Base-by-base conservation (phyloP, 148 eudicot genomes). In the Arctostaphylos glauca region DNA sequence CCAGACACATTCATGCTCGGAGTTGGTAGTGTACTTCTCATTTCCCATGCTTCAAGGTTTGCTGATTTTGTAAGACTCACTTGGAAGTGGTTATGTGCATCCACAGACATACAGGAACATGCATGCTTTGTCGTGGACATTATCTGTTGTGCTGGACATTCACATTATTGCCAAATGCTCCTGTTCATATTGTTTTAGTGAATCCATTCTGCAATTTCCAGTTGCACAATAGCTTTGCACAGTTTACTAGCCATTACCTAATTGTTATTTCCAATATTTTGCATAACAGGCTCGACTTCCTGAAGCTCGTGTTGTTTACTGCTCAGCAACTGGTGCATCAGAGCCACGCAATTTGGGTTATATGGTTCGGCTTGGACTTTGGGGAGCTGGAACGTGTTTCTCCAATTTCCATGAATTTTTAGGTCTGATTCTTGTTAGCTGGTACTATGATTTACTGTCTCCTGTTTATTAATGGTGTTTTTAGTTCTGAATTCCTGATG, bases 321-420 rank as follows among this genome's bases (percentile, higher is more conserved):
- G 98, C 84, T 97, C 99, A 68, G 99, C 99, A 76, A 97, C 99
- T 84, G 99, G 99, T 84, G 99, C 99, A 79, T 91, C 99, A 64
- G 99, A 97, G 87, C 99, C 99, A 41, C 95, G 98, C 9, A 97
- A 97, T 86, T 84, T 97, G 96, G 99, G 97, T 56, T 97, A 97
- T 85, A 97, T 97, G 99, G 95, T 93, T 85, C 97, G 99, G 56
- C 98, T 97, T 86, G 99, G 98, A 87, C 96, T 97, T 78, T 97
- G 99, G 99, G 99, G 99, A 81, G 86, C 87, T 74, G 97, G 98
- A 82, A 94, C 99, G 83, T 92, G 93, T 82, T 97, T 97, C 84
- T 72, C 81, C 53, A 88, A 88, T 83, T 93, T 97, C 81, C 91
- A 91, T 74, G 97, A 93, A 64, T 97, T 97, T 84, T 84, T 97